A percentile compares a stretch with the other conserved stretches of the same genome.
These are phyloP conservation scores for Pseudopyricularia javanii DNA, from an alignment of 2,329 filamentous ascomycete genomes.

Conservation along the genomic window DNA sequence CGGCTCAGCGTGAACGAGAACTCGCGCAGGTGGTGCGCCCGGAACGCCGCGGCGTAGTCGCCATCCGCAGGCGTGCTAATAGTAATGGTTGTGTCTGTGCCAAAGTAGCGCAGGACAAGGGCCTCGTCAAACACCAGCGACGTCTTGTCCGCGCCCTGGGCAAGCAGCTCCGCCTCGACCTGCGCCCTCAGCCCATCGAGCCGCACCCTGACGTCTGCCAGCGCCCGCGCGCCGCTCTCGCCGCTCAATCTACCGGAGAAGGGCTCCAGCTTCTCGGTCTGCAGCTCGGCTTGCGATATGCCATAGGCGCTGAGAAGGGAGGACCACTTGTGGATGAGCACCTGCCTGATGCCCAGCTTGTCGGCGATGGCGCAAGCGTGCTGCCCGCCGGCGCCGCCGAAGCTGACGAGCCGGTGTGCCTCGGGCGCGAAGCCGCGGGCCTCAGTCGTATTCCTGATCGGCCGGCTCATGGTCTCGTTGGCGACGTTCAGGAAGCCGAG, in stretches of 20 bases:
- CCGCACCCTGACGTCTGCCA: too few species aligned
- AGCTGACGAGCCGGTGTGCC: slow-evolving; percentile 57
- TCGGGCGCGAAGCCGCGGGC: slow-evolving; percentile 60
- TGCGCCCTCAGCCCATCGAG: slow-evolving; percentile 25
- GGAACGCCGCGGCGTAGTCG: too few species aligned
- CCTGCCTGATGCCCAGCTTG: slow-evolving; percentile 56
- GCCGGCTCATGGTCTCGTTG: slow-evolving; percentile 59
- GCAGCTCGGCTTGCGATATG: slow-evolving; percentile 22
- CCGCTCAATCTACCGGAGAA: too few species aligned
- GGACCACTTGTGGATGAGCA: slow-evolving; percentile 58
- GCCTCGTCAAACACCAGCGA: slow-evolving; percentile 71
- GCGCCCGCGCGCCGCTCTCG: too few species aligned
- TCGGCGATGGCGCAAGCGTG: slow-evolving; percentile 59
- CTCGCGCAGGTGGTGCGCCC: slow-evolving; percentile 61
- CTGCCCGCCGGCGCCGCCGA: slow-evolving; percentile 61
- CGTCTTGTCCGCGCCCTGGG: too few species aligned
- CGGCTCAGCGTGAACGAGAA: slow-evolving; percentile 58
- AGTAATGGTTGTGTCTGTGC: slow-evolving; percentile 87
- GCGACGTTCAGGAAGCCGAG: slow-evolving; percentile 67
- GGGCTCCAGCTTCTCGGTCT: slow-evolving; percentile 19
- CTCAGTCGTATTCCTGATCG: slow-evolving; percentile 60
- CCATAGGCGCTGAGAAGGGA: slow-evolving; percentile 39
- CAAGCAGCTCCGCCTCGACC: slow-evolving; percentile 30
- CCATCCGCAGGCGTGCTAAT: too few species aligned
- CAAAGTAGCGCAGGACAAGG: slow-evolving; percentile 74